Evolutionary conservation across 306 rosid species (phyloP).

Genomic region (Cucurbita argyrosperma): DNA sequence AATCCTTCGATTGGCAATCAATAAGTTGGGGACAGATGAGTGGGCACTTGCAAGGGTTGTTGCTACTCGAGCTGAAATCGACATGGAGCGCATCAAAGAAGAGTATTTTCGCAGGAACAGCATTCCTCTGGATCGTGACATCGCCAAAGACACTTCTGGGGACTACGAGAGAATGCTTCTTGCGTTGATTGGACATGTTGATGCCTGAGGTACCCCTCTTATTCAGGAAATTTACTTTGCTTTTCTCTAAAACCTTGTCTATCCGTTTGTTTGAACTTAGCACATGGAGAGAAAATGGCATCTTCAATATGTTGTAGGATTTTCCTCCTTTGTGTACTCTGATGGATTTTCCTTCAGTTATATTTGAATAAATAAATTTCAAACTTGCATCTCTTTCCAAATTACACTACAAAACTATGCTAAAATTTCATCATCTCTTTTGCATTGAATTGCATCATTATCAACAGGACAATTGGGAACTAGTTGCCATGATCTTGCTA

Average conservation of each 20-base stretch:
- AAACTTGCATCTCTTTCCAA: background rate
- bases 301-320: background rate
- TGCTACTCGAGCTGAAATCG: constrained; percentile 74
- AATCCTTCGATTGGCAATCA: constrained; percentile 42
- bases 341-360: background rate
- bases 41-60: constrained; percentile 72
- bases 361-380: background rate
- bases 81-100: constrained; percentile 57
- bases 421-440: too few relatives aligned
- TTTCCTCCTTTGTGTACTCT: background rate
- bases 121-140: constrained; percentile 46
- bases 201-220: constrained; percentile 22
- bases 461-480: too few relatives aligned
- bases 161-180: constrained; percentile 65
- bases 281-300: background rate
- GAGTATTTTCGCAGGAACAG: constrained; percentile 72
- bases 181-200: constrained; percentile 42
- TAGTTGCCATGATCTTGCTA: too few relatives aligned
- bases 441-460: background rate
- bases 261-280: background rate
- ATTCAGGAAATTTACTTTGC: background rate
- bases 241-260: background rate
- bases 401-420: too few relatives aligned
- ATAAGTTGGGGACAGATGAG: constrained; percentile 74
- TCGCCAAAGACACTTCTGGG: constrained; percentile 54